Base-by-base conservation (phyloP, 176 grass and related monocot genomes). In the Hyparrhenia diplandra region DNA sequence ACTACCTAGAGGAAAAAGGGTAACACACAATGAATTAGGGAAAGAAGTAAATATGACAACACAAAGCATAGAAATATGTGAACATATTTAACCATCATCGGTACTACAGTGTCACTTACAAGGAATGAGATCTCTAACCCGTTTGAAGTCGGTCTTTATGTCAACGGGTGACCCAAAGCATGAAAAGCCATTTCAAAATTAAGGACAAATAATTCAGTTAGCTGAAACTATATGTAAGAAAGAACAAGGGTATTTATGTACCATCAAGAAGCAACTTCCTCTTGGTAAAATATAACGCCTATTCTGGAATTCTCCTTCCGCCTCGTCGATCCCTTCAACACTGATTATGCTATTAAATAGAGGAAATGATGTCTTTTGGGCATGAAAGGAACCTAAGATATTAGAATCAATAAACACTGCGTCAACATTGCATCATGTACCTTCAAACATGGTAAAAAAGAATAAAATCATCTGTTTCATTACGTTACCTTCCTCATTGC, bases 131-230 rank as follows among this genome's bases (percentile, higher is more conserved):
- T 89, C 82, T 58, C 55, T 79, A 73, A 91, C 81, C 85, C 77
- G 78, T 88, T 60, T 93, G 75, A 98, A 84, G 78, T 98, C 86
- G 13, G 90, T 66, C 95, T 98, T 92, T 75, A 85, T 76, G 73
- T 89, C 34, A 86, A 74, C 28, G 10, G 52, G 72, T 64, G 76
- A 87, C 54, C 74, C 45, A 60, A 52, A 82, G 51, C 80, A 94
- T 82, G 87, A 69, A 71, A 57, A 81, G 45, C 23, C 8, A 89
- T 36, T 57, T 17, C 13, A 31, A 75, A 64, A 51, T 54, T 47
- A 78, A 78, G 25, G 52, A 21, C 23, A 5, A n/a, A 41, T 64
- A 40, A 4, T 61, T 82, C n/a, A 86, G 8, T 85, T 71, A 42
- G 12, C 21, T 39, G 63, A 72, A 73, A 72, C 64, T 42, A 81